Evolutionary conservation across 768 basidiomycete genomes (phyloP), one percentile per base, ranked within the genome.

Genomic region (Piloderma croceum): DNA sequence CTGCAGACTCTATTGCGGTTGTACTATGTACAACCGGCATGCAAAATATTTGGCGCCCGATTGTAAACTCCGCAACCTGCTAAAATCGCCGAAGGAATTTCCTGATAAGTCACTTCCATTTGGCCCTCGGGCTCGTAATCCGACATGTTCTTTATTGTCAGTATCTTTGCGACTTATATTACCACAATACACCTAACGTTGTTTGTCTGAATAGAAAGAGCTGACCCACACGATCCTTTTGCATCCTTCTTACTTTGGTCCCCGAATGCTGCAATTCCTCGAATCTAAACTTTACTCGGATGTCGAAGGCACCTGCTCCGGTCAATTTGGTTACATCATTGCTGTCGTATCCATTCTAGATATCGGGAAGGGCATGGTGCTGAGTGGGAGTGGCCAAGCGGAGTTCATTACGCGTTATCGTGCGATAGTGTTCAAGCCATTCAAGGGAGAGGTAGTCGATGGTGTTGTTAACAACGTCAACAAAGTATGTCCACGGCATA

Each of bases 391-490:
- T 24, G 94, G 92, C 1, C 90, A 94, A 64, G 96, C 96, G 4
- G 90, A 97, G 65, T 99, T 99, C 62, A 76, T 90, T 48, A 90
- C 91, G 17, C 73, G 85, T 40, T 99, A 98, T 64, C 81, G 86
- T 20, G 96, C 96, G 5, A 91, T 99, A 49, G 94, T 99, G 15
- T 97, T 96, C 77, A 93, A 97, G 63, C 96, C 96, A n/a, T 98
- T 98, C 76, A 96, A 97, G 62, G 93, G 92, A 7, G 94, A 99
- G 59, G 94, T 97, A 4, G 88, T 99, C 13, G 96, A 99, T 59
- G 94, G 91, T 1, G 83, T 92, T 3, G 94, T 99, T 13, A 85
- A 83, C 53, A 92, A 89, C 45, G 96, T 99, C 24, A 93, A 83
- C 61, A 96, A 96, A 76, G 94, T 91, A 50, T 53, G 81, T 31